Evolutionary conservation across 2,329 filamentous ascomycete species (phyloP), one percentile per base, ranked within the genome.

Genomic region (Rosellinia necatrix): DNA sequence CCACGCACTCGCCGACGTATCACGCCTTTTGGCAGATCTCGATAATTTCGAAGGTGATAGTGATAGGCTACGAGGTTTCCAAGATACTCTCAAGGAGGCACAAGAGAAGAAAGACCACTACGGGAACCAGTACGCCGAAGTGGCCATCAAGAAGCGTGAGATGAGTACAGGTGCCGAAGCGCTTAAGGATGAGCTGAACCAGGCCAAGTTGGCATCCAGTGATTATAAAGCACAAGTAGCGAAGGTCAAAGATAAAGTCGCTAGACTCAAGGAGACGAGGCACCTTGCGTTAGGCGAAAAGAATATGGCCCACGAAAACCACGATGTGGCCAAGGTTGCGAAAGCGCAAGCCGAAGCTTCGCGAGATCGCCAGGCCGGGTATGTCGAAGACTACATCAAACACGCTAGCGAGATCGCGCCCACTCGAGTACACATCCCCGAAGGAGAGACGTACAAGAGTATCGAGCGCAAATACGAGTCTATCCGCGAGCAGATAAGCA

Each of bases 31-130:
- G 27, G 82, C 84, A 50, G 83, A 85, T 40, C 78, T 96, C 34
- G 86, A 91, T 59, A 79, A 76, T 22, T 83, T 84, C 42, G 82
- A 89, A 57, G 87, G 88, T 3, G 83, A 85, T 51, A 90, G 91
- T 67, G 86, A 83, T 44, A 80, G 81, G 49, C 75, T 93, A 1
- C 81, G 85, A 41, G 75, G 75, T 10, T 75, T 91, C 2, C 81
- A 81, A 51, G 72, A 76, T 13, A 76, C 84, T 43, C 78, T 96
- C 1, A 73, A 77, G 53, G 82, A 86, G 6, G 70, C 71, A 2
- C 71, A 79, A 59, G 71, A 73, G 10, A 68, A 75, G 35, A 67
- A 75, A 19, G 74, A 79, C 1, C 76, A 80, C 43, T 76, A 81
- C 22, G 81, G 85, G 68, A 67, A 74, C 10, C 80, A 85, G 55